Percentiles rank a stretch among this genome's conserved stretches.
Conservation (phyloP, 768 basidiomycete species). For the Termitomyces heimii region DNA sequence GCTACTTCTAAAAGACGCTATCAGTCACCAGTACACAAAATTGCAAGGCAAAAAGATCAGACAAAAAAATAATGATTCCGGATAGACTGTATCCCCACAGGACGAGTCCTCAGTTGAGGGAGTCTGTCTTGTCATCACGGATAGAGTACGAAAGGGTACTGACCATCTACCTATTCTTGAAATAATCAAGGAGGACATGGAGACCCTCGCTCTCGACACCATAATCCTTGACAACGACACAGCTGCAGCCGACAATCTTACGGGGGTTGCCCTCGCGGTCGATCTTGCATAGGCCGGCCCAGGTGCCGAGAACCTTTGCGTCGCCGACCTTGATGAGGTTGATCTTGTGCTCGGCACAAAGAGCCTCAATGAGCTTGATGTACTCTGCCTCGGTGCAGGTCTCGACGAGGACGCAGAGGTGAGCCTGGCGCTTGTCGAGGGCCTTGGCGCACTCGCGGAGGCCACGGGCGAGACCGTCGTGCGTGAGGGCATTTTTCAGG, state of each 20-base stretch:
- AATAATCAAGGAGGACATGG: constrained; percentile 91
- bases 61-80: constrained; percentile 80
- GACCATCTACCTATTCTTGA: constrained; percentile 81
- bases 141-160: constrained; percentile 11
- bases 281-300: constrained; percentile 99
- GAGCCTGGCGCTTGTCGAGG: constrained; percentile 97
- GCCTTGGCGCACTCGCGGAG: constrained; percentile 98
- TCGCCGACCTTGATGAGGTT: constrained; percentile 99
- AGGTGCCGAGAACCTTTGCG: constrained; percentile 95
- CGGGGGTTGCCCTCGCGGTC: constrained; percentile 98
- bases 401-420: constrained; percentile 98
- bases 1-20: not conserved
- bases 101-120: constrained; percentile 78
- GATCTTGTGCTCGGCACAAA: constrained; percentile 99
- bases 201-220: constrained; percentile 93
- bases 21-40: not conserved
- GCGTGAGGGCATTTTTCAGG: constrained; percentile 96
- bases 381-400: constrained; percentile 99
- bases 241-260: constrained; percentile 90
- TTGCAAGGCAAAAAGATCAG: constrained; percentile 38
- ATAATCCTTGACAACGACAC: constrained; percentile 98
- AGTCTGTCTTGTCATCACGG: constrained; percentile 83
- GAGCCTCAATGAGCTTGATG: constrained; percentile 99
- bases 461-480: constrained; percentile 97
- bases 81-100: constrained; percentile 75